These are phyloP conservation scores for Paecilomyces sp. DNA, from an alignment of 2,329 filamentous ascomycete species.

Conservation along the genomic window DNA sequence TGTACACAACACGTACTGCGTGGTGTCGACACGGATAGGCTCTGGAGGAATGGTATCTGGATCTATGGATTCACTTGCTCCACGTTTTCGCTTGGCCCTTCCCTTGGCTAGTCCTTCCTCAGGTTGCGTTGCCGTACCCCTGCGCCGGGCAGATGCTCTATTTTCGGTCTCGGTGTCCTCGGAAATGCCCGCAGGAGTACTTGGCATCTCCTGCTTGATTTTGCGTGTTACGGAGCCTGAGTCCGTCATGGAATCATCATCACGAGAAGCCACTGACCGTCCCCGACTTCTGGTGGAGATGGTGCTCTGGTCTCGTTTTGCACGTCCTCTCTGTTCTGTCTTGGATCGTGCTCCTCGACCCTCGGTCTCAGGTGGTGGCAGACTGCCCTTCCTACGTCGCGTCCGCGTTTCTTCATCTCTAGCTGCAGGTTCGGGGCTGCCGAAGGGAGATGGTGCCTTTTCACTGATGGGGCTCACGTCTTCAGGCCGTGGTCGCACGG, in stretches of 20 bases:
- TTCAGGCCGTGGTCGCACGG: slow-evolving; percentile 32
- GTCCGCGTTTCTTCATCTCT: slow-evolving; percentile 14
- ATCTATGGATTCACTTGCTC: slow-evolving; percentile 23
- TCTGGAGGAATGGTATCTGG: slow-evolving; percentile 19
- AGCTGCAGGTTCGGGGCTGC: slow-evolving; percentile 8
- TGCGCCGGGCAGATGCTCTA: slow-evolving; percentile 21
- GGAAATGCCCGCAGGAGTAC: slow-evolving; percentile 24
- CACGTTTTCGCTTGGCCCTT: slow-evolving; percentile 36
- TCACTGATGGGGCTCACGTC: slow-evolving; percentile 42
- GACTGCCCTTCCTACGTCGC: slow-evolving; percentile 13
- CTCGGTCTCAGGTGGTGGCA: slow-evolving; percentile 9
- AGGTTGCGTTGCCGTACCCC: slow-evolving; percentile 9
- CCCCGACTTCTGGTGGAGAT: slow-evolving; percentile 30
- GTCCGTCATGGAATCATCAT: slow-evolving; percentile 19
- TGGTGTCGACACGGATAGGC: slow-evolving; percentile 18
- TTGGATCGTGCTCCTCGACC: slow-evolving; percentile 15
- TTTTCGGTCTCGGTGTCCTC: slow-evolving; percentile 25
- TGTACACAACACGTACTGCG: slow-evolving; percentile 33
- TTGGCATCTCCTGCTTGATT: slow-evolving; percentile 27
- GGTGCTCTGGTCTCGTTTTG: slow-evolving; percentile 25
- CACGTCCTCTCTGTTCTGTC: slow-evolving; percentile 18
- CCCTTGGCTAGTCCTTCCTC: slow-evolving; percentile 22
- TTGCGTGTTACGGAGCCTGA: slow-evolving; percentile 9
- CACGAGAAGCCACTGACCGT: slow-evolving; percentile 28
- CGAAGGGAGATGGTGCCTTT: slow-evolving; percentile 28